Percentiles rank a stretch among this genome's conserved stretches.
Evolutionary conservation across 2,329 filamentous ascomycete species (phyloP).

Genomic region (Ilyonectria destructans): DNA sequence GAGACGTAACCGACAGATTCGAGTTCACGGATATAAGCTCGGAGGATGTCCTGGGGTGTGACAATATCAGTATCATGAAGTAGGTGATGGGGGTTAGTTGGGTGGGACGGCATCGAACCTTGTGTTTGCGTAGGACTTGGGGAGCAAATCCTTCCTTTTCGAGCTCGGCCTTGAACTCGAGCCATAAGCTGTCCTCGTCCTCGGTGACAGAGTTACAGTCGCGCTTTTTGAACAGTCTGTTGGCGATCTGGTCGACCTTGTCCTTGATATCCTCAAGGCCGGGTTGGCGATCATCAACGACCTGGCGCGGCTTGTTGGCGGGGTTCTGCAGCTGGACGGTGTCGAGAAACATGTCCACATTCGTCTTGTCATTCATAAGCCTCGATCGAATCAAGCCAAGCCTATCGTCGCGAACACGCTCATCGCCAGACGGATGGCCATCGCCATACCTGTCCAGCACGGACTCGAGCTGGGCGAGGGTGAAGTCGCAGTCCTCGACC

Average conservation of each 20-base stretch:
- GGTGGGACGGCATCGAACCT: slow-evolving; percentile 61
- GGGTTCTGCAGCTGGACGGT: slow-evolving; percentile 69
- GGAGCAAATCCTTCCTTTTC: slow-evolving; percentile 72
- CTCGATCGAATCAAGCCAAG: slow-evolving; percentile 62
- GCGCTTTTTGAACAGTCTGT: slow-evolving; percentile 64
- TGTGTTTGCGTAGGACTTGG: slow-evolving; percentile 70
- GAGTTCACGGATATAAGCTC: slow-evolving; percentile 74
- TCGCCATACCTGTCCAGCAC: slow-evolving; percentile 66
- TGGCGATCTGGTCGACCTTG: slow-evolving; percentile 73
- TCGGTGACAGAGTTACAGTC: slow-evolving; percentile 58
- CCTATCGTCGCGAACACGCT: slow-evolving; percentile 55
- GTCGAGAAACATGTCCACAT: slow-evolving; percentile 71
- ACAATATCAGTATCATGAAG: slow-evolving; percentile 7
- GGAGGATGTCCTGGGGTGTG: slow-evolving; percentile 67
- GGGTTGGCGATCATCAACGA: slow-evolving; percentile 56
- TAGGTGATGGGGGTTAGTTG: slow-evolving; percentile 18
- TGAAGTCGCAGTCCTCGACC: slow-evolving; percentile 70
- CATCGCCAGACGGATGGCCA: slow-evolving; percentile 46
- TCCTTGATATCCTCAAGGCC: slow-evolving; percentile 71
- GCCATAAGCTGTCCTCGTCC: slow-evolving; percentile 71
- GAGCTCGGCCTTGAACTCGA: slow-evolving; percentile 72
- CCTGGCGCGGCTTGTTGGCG: slow-evolving; percentile 54
- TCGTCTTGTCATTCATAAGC: slow-evolving; percentile 68
- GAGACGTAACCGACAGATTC: slow-evolving; percentile 65
- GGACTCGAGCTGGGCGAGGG: slow-evolving; percentile 69